phyloP scores from a whole-genome alignment of 208 protist species.

The Blastocrithidia nonstop region DNA sequence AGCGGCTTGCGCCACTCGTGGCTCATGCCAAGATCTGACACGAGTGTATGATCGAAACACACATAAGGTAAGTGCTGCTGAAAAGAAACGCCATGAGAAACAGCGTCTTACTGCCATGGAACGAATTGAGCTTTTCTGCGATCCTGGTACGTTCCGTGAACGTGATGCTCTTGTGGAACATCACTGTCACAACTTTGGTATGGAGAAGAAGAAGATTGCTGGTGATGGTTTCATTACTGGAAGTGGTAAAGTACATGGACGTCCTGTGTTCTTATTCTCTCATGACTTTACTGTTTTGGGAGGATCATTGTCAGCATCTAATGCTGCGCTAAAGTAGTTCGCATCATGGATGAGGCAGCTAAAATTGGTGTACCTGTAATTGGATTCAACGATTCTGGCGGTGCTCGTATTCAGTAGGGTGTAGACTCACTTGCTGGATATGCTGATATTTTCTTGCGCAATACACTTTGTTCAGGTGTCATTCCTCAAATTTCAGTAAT shows the following conservation, averaged over 20 bases:
- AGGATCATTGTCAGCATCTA: conserved; percentile 83
- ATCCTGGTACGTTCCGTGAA: conserved; percentile 86
- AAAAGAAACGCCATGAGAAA: conserved; percentile 72
- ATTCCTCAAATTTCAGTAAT: conserved; percentile 94
- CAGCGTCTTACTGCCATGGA: conserved; percentile 91
- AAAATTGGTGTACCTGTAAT: conserved; percentile 90
- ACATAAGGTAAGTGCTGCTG: conserved; percentile 9
- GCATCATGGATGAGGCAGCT: conserved; percentile 93
- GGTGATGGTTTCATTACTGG: conserved; percentile 92
- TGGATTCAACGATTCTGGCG: conserved; percentile 93
- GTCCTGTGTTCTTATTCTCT: conserved; percentile 89
- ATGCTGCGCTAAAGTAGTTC: conserved; percentile 94
- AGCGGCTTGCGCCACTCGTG: neutral
- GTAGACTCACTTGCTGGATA: conserved; percentile 92
- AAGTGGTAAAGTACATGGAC: conserved; percentile 85
- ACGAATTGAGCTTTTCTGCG: conserved; percentile 86
- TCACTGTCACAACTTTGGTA: conserved; percentile 47
- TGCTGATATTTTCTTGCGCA: conserved; percentile 91
- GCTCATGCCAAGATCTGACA: neutral
- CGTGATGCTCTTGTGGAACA: conserved; percentile 87
- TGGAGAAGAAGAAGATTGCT: conserved; percentile 58
- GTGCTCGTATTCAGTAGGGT: conserved; percentile 93
- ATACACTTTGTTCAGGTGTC: conserved; percentile 89
- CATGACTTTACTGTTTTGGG: conserved; percentile 94
- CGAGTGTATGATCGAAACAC: neutral